phyloP scores from a whole-genome alignment of 2,329 filamentous ascomycete species.

The Chaetomium strumarium region DNA sequence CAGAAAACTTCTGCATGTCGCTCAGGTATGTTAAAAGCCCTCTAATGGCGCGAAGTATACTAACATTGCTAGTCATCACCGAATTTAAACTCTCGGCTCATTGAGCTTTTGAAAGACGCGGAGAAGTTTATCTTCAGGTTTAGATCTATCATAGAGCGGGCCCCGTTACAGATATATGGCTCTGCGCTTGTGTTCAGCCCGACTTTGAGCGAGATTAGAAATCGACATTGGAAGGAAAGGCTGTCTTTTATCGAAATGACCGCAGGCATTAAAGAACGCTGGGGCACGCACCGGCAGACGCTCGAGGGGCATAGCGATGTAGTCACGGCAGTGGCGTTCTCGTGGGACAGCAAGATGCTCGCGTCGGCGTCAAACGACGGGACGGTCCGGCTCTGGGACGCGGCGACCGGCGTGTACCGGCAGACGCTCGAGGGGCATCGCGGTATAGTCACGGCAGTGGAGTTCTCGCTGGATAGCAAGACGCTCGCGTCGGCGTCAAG shows the following conservation, averaged over 20 bases:
- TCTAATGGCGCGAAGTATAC: background rate
- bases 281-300: conserved; percentile 4
- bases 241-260: background rate
- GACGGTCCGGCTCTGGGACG: too few relatives aligned
- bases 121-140: background rate
- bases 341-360: conserved; percentile 13
- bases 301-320: conserved; percentile 13
- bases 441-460: too few relatives aligned
- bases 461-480: too few relatives aligned
- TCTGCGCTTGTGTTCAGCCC: conserved; percentile 11
- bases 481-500: too few relatives aligned
- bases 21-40: background rate
- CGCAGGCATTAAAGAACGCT: background rate
- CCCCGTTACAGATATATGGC: conserved; percentile 12
- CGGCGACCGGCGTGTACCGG: too few relatives aligned
- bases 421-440: too few relatives aligned
- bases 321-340: conserved; percentile 19
- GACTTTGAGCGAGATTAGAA: background rate
- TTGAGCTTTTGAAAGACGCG: background rate
- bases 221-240: background rate
- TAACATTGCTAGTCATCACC: background rate
- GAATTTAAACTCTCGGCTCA: background rate
- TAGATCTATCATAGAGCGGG: conserved; percentile 6
- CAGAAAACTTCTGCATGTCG: background rate
- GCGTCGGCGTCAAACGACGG: too few relatives aligned